phyloP scores from a whole-genome alignment of 371 early-diverging fungal species.

The Saksenaea vasiformis region DNA sequence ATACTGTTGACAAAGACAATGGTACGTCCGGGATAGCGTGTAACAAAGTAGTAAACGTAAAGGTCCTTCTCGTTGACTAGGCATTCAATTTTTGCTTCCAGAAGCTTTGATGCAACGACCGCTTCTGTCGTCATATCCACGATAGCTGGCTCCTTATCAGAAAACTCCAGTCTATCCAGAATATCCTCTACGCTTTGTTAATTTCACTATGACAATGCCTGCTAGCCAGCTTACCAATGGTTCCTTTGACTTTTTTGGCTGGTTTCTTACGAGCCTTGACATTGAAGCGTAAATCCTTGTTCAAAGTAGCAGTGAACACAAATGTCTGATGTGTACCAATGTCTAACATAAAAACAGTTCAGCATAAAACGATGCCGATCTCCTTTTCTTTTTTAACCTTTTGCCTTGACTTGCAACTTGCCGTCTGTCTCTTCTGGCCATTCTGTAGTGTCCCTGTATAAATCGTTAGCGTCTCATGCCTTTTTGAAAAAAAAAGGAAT shows the following conservation, averaged over 20 bases:
- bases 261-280: slow-evolving; percentile 51
- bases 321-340: slow-evolving; percentile 79
- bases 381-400: too few species aligned
- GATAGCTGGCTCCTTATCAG: slow-evolving; percentile 66
- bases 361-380: slow-evolving; percentile 1
- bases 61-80: slow-evolving; percentile 84
- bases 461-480: neutral
- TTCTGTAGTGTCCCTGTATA: slow-evolving; percentile 35
- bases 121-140: slow-evolving; percentile 72
- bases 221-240: slow-evolving; percentile 25
- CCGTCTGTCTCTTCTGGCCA: slow-evolving; percentile 41
- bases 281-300: slow-evolving; percentile 67
- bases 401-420: slow-evolving; percentile 1
- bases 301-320: slow-evolving; percentile 95
- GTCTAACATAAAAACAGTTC: slow-evolving; percentile 14
- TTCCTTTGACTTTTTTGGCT: slow-evolving; percentile 25
- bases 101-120: slow-evolving; percentile 65
- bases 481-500: neutral
- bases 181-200: slow-evolving; percentile 57
- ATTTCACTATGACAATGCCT: neutral
- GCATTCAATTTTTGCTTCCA: slow-evolving; percentile 87
- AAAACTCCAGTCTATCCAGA: slow-evolving; percentile 72
- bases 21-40: slow-evolving; percentile 87
- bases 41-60: slow-evolving; percentile 84
- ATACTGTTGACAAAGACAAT: slow-evolving; percentile 95